These are phyloP conservation scores for Pseudogymnoascus sp. DNA, from an alignment of 2,329 filamentous ascomycete genomes.

Conservation along the genomic window DNA sequence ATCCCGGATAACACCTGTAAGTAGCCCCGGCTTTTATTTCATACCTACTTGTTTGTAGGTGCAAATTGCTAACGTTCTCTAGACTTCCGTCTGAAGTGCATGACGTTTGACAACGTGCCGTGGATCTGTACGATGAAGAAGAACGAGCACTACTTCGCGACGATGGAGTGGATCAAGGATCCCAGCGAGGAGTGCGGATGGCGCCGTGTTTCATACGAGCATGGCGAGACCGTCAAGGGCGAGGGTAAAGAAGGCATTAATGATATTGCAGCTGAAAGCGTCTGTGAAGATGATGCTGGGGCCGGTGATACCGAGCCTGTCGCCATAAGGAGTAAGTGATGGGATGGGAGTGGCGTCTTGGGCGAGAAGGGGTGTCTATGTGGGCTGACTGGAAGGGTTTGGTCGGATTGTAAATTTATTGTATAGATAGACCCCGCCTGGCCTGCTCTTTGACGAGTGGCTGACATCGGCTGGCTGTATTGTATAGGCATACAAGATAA, in stretches of 20 bases:
- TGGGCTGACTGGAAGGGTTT: not conserved
- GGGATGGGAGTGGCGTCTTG: not conserved
- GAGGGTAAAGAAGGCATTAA: constrained; percentile 38
- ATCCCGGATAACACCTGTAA: constrained; percentile 91
- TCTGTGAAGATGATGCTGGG: not conserved
- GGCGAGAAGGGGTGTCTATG: not conserved
- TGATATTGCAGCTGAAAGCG: constrained; percentile 18
- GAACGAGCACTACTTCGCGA: constrained; percentile 91
- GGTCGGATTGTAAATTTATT: constrained; percentile 7
- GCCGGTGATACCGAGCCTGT: not conserved
- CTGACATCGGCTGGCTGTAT: constrained; percentile 2
- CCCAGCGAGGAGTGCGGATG: constrained; percentile 51
- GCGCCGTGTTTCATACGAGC: constrained; percentile 57
- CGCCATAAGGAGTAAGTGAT: not conserved
- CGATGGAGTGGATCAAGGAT: constrained; percentile 63
- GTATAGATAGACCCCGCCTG: constrained; percentile 6
- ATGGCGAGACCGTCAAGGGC: constrained; percentile 43
- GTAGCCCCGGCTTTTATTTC: constrained; percentile 24
- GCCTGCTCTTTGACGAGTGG: constrained; percentile 1
- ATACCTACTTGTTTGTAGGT: constrained; percentile 9
- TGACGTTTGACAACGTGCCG: constrained; percentile 96
- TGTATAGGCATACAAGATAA: constrained; percentile 5
- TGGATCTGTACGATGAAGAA: constrained; percentile 99
- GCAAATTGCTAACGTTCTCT: constrained; percentile 13
- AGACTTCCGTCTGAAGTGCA: constrained; percentile 94